These are phyloP conservation scores for Penicillium hesseltinei DNA, from an alignment of 2,329 filamentous ascomycete genomes.

Conservation along the genomic window DNA sequence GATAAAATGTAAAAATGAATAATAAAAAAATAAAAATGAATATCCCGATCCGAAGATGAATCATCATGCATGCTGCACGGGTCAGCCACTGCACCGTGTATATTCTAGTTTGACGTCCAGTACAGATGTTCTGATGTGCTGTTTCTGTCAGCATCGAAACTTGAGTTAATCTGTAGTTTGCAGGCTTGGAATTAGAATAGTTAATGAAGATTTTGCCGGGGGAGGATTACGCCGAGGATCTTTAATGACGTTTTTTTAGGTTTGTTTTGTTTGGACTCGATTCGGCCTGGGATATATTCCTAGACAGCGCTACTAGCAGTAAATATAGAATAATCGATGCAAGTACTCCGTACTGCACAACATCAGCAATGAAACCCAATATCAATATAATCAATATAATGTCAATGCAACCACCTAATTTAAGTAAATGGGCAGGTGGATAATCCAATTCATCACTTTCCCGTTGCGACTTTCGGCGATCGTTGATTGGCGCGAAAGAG, in stretches of 20 bases:
- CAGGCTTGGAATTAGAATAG: background rate
- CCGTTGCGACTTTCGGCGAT: background rate
- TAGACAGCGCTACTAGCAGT: background rate
- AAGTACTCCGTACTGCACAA: background rate
- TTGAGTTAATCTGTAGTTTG: background rate
- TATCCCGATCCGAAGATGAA: slow-evolving; percentile 15
- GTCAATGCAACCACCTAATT: background rate
- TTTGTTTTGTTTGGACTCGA: background rate
- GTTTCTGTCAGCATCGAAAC: background rate
- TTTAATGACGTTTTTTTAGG: slow-evolving; percentile 1
- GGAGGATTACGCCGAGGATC: background rate
- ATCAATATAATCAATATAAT: background rate
- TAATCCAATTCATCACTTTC: slow-evolving; percentile 2
- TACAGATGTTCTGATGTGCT: background rate
- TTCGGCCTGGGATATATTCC: background rate
- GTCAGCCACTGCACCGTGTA: slow-evolving; percentile 11
- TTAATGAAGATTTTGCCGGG: background rate
- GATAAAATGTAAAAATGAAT: background rate
- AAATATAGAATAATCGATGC: background rate
- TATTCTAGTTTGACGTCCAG: background rate
- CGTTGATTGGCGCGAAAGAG: slow-evolving; percentile 24
- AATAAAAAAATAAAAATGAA: too few relatives aligned
- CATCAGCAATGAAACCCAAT: background rate
- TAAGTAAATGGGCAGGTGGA: background rate
- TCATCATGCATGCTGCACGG: slow-evolving; percentile 20